Evolutionary conservation across 2,329 filamentous ascomycete genomes (phyloP).

Genomic region (Colletotrichum viniferum): DNA sequence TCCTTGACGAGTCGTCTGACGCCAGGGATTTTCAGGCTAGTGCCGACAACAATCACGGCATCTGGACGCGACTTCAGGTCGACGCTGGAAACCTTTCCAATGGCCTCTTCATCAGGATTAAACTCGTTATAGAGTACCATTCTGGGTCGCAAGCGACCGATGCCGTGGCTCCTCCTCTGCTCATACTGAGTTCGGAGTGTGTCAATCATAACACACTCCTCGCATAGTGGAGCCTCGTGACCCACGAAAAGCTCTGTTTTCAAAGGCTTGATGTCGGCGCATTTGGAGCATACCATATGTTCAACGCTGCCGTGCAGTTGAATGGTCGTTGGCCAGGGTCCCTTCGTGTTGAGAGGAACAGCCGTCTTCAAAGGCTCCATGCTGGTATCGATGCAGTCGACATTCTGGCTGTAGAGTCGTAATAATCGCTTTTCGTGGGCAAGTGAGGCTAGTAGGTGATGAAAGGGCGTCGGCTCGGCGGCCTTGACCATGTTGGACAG

Average conservation of each 20-base stretch:
- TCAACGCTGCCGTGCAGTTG: constrained; percentile 92
- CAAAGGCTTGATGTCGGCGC: constrained; percentile 76
- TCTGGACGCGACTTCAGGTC: constrained; percentile 88
- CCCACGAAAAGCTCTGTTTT: constrained; percentile 82
- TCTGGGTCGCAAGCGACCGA: constrained; percentile 85
- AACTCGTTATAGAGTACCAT: constrained; percentile 98
- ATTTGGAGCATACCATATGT: constrained; percentile 98
- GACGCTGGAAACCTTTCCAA: constrained; percentile 85
- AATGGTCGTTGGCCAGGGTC: constrained; percentile 90
- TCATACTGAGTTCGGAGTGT: constrained; percentile 74
- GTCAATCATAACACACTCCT: constrained; percentile 76
- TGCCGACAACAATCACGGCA: constrained; percentile 92
- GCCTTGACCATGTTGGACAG: constrained; percentile 79
- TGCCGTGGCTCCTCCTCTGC: constrained; percentile 90
- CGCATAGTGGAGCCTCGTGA: constrained; percentile 81
- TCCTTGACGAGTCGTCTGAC: constrained; percentile 89
- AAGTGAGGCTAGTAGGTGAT: constrained; percentile 90
- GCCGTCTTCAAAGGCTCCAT: constrained; percentile 80
- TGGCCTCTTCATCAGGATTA: constrained; percentile 95
- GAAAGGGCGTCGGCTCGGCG: constrained; percentile 85
- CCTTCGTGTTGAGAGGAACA: constrained; percentile 81
- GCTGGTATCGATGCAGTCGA: constrained; percentile 90
- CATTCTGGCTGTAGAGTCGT: constrained; percentile 94
- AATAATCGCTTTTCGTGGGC: constrained; percentile 86
- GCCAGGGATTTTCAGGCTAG: constrained; percentile 92